Conservation (phyloP, 257 asterid species). For the Linaria vulgaris region DNA sequence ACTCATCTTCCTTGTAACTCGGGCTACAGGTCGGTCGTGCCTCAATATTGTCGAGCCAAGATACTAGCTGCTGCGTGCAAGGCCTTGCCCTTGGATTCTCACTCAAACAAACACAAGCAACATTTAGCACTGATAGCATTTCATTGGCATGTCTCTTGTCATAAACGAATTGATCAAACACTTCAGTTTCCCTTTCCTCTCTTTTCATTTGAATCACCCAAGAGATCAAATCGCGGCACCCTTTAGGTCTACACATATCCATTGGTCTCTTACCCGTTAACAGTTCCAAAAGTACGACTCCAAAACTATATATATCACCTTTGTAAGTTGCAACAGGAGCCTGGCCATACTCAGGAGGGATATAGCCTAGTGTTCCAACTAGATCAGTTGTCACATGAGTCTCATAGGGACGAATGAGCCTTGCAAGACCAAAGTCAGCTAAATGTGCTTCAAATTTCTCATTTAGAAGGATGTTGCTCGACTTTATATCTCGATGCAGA, state of each 20-base stretch:
- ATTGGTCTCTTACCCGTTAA: constrained; percentile 82
- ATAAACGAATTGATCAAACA: constrained; percentile 59
- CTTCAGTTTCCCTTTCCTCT: constrained; percentile 58
- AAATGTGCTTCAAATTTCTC: constrained; percentile 69
- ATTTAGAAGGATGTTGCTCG: constrained; percentile 70
- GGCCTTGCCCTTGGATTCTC: constrained; percentile 74
- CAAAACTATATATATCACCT: constrained; percentile 87
- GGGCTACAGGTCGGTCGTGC: constrained; percentile 25
- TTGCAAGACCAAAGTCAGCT: constrained; percentile 86
- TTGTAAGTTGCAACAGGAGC: constrained; percentile 77
- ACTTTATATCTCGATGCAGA: constrained; percentile 78
- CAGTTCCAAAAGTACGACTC: constrained; percentile 90
- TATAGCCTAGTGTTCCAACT: constrained; percentile 88
- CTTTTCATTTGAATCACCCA: constrained; percentile 62
- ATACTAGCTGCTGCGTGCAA: constrained; percentile 50
- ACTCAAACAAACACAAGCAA: constrained; percentile 68
- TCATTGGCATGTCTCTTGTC: constrained; percentile 48
- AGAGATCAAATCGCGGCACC: constrained; percentile 55
- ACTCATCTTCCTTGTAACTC: constrained; percentile 19
- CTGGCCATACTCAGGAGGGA: constrained; percentile 86
- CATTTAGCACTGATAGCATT: constrained; percentile 54
- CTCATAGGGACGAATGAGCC: constrained; percentile 73
- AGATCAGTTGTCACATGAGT: constrained; percentile 85
- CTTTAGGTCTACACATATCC: constrained; percentile 77
- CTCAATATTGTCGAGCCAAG: constrained; percentile 62